Evolutionary conservation across 2,329 filamentous ascomycete species (phyloP).

Genomic region (Bipolaris gigantea): DNA sequence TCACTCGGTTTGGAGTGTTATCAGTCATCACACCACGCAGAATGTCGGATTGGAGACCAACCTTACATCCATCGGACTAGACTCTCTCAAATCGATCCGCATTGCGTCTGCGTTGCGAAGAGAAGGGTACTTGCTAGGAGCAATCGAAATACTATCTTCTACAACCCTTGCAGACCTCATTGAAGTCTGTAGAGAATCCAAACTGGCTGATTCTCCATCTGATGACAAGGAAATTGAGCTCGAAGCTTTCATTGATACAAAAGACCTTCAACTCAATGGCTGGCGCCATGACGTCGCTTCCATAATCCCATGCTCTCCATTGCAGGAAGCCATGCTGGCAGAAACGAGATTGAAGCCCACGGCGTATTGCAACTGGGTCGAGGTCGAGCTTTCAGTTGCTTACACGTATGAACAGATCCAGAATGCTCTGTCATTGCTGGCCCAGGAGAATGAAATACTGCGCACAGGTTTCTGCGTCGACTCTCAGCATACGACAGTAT

Average conservation of each 20-base stretch:
- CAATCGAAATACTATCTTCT: constrained; percentile 64
- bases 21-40: constrained; percentile 49
- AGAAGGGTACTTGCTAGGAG: constrained; percentile 58
- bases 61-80: constrained; percentile 61
- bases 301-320: constrained; percentile 65
- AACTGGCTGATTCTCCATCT: not conserved
- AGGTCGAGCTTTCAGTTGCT: constrained; percentile 58
- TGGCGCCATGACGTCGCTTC: constrained; percentile 26
- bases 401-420: constrained; percentile 46
- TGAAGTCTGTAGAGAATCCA: constrained; percentile 20
- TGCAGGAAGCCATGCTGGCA: constrained; percentile 78
- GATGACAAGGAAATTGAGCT: not conserved
- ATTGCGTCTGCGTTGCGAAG: constrained; percentile 66
- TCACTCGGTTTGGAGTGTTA: constrained; percentile 44
- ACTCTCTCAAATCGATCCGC: constrained; percentile 66
- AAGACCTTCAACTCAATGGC: constrained; percentile 17
- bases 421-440: constrained; percentile 29
- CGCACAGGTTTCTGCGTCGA: constrained; percentile 69
- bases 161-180: constrained; percentile 48
- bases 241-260: not conserved
- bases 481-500: constrained; percentile 49
- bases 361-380: constrained; percentile 78
- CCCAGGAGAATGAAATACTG: constrained; percentile 63
- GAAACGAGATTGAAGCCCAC: constrained; percentile 65
- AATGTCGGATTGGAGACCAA: constrained; percentile 45